phyloP scores from a whole-genome alignment of 768 basidiomycete genomes.

The Tricholoma sp. region DNA sequence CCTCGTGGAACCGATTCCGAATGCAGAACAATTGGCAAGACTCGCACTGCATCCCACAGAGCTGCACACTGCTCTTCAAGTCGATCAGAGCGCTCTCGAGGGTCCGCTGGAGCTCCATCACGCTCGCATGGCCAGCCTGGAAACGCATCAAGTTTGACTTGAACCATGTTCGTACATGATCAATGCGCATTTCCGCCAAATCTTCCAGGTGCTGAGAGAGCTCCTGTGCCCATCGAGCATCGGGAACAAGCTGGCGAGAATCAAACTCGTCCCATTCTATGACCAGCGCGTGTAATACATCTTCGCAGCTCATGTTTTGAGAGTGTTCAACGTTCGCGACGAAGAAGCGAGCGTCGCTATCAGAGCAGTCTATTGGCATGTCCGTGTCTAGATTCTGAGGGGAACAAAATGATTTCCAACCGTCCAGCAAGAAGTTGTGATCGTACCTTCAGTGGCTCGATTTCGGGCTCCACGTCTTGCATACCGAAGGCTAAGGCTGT shows the following conservation, averaged over 20 bases:
- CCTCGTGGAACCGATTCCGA: constrained; percentile 38
- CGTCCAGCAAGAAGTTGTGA: not conserved
- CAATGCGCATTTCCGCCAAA: constrained; percentile 38
- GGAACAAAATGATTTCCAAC: not conserved
- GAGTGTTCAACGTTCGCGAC: constrained; percentile 7
- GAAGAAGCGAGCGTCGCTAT: constrained; percentile 33
- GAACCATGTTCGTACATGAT: constrained; percentile 49
- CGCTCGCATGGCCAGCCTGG: constrained; percentile 34
- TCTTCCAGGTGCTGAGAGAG: constrained; percentile 33
- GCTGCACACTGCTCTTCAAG: constrained; percentile 37
- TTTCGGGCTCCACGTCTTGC: constrained; percentile 39
- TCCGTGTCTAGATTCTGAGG: constrained; percentile 52
- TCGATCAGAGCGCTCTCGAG: constrained; percentile 41
- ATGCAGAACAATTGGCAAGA: constrained; percentile 48
- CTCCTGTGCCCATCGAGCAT: constrained; percentile 35
- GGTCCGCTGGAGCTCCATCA: constrained; percentile 38
- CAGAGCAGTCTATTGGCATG: constrained; percentile 29
- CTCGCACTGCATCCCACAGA: constrained; percentile 46
- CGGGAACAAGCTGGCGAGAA: constrained; percentile 29
- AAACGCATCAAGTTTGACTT: constrained; percentile 44
- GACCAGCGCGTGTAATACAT: constrained; percentile 19
- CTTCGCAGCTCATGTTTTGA: constrained; percentile 8
- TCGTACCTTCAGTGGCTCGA: constrained; percentile 46
- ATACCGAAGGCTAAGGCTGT: constrained; percentile 45
- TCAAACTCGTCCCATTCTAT: constrained; percentile 25